These are phyloP conservation scores for Umbelopsis sp. DNA, from an alignment of 192 early-diverging fungal genomes.

Conservation along the genomic window DNA sequence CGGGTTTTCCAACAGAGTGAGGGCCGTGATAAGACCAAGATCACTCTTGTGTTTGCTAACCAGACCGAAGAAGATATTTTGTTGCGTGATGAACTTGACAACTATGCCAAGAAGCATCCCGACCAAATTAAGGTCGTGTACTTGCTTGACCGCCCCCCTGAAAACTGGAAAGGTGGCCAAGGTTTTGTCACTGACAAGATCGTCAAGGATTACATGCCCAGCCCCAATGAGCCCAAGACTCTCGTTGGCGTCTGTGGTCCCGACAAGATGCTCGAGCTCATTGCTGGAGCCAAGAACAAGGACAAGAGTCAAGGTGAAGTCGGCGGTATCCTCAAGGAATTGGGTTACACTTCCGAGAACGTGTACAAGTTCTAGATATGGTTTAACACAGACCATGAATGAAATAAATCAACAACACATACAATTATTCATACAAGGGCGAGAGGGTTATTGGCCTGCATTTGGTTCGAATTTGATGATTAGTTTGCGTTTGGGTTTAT, in stretches of 20 bases:
- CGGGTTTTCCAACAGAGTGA: constrained; percentile 59
- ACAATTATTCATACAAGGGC: no score
- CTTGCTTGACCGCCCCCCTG: constrained; percentile 61
- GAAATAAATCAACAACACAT: no score
- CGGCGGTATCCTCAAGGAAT: constrained; percentile 79
- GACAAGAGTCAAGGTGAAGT: constrained; percentile 86
- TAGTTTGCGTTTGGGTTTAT: not conserved
- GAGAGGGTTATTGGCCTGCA: no score
- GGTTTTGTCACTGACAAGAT: constrained; percentile 79
- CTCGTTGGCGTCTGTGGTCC: constrained; percentile 64
- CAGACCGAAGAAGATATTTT: constrained; percentile 70
- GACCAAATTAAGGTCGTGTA: constrained; percentile 72
- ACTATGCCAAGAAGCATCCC: constrained; percentile 53
- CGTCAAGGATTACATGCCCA: constrained; percentile 70
- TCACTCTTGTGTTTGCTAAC: constrained; percentile 76
- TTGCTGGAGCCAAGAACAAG: constrained; percentile 81
- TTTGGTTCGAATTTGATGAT: no score
- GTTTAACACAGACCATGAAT: no score
- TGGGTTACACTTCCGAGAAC: constrained; percentile 16
- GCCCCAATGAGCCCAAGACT: constrained; percentile 49
- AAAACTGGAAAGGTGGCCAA: constrained; percentile 70
- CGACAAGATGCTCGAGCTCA: constrained; percentile 63
- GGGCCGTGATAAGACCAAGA: constrained; percentile 64
- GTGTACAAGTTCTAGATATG: constrained; percentile 14
- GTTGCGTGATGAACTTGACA: constrained; percentile 66